Conservation (phyloP, 1,284 basidiomycete species). For the Puccinia sorghi region DNA sequence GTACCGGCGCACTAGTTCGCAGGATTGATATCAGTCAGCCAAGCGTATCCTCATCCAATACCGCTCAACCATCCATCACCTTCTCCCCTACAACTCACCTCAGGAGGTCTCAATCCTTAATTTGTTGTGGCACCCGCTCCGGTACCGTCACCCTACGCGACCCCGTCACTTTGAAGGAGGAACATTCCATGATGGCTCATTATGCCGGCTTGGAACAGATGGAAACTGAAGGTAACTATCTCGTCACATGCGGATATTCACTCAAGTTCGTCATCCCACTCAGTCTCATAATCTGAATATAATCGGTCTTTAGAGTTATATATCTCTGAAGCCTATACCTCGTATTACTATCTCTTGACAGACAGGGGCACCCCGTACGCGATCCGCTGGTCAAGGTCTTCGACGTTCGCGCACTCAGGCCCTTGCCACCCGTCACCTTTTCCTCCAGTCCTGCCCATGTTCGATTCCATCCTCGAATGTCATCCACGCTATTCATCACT, state of each 20-base stretch:
- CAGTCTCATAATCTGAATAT: not conserved
- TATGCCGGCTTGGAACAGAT: slow-evolving; percentile 51
- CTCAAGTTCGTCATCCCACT: slow-evolving; percentile 43
- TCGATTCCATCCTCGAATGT: slow-evolving; percentile 74
- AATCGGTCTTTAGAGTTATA: no score
- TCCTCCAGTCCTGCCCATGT: slow-evolving; percentile 84
- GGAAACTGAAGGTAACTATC: slow-evolving; percentile 49
- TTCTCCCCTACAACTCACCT: slow-evolving; percentile 49
- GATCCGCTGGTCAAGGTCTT: slow-evolving; percentile 92
- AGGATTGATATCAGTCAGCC: slow-evolving; percentile 34
- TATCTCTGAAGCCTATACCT: slow-evolving; percentile 7
- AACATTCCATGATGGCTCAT: slow-evolving; percentile 51
- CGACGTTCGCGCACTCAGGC: slow-evolving; percentile 78
- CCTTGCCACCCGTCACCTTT: slow-evolving; percentile 81
- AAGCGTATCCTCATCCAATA: not conserved
- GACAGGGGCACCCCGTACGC: slow-evolving; percentile 81
- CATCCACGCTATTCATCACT: slow-evolving; percentile 75
- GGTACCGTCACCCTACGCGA: slow-evolving; percentile 49
- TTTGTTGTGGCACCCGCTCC: slow-evolving; percentile 47
- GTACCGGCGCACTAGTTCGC: slow-evolving; percentile 39
- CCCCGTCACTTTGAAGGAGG: slow-evolving; percentile 41
- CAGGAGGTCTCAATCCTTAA: slow-evolving; percentile 41
- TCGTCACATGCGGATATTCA: slow-evolving; percentile 50
- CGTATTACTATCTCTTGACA: slow-evolving; percentile 56
- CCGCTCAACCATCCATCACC: slow-evolving; percentile 10